phyloP scores from a whole-genome alignment of 208 protist genomes.

The Acanthamoeba castellanii region DNA sequence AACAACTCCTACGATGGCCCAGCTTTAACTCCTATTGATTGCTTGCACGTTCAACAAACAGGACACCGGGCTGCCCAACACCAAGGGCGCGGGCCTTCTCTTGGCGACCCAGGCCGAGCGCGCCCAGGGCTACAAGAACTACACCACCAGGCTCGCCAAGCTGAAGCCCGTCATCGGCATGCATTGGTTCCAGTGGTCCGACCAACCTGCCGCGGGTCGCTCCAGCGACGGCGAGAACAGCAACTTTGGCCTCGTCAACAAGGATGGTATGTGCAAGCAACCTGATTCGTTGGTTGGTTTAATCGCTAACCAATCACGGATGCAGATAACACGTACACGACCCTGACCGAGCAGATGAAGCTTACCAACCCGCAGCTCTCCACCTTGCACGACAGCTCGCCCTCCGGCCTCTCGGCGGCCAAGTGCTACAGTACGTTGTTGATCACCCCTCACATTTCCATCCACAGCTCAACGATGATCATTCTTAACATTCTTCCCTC shows the following conservation, averaged over 20 bases:
- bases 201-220: not conserved
- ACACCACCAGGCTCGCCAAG: not conserved
- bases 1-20: too few species aligned
- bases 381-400: not conserved
- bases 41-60: not conserved
- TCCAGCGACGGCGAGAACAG: not conserved
- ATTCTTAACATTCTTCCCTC: too few species aligned
- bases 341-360: not conserved
- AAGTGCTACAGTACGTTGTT: slow-evolving; percentile 10
- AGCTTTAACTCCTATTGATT: too few species aligned
- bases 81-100: not conserved
- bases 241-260: slow-evolving; percentile 3
- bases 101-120: not conserved
- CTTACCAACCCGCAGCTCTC: not conserved
- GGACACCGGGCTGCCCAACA: not conserved
- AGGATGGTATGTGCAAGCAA: not conserved
- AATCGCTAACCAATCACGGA: too few species aligned
- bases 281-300: too few species aligned
- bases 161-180: not conserved
- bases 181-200: not conserved
- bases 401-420: not conserved
- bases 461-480: too few species aligned
- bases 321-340: not conserved
- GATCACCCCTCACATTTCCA: too few species aligned
- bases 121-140: not conserved